phyloP scores from a whole-genome alignment of 371 early-diverging fungal species.

The Mucor piriformis region DNA sequence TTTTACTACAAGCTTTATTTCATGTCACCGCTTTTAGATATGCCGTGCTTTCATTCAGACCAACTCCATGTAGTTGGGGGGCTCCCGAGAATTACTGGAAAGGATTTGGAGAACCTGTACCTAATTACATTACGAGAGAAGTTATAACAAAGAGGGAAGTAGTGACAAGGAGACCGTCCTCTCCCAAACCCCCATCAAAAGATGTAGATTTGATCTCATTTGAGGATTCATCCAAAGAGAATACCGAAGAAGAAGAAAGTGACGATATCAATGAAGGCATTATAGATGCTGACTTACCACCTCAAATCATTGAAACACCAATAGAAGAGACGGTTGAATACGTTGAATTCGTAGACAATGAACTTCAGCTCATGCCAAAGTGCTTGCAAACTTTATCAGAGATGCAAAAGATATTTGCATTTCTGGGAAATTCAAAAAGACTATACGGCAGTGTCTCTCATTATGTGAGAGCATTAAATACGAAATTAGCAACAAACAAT shows the following conservation, averaged over 20 bases:
- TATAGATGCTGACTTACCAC: constrained; percentile 2
- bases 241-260: background rate
- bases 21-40: constrained; percentile 40
- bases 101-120: constrained; percentile 41
- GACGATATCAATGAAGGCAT: constrained; percentile 9
- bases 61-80: constrained; percentile 41
- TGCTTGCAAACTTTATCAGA: constrained; percentile 29
- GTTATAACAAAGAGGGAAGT: constrained; percentile 4
- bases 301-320: constrained; percentile 8
- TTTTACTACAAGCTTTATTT: constrained; percentile 43
- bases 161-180: background rate
- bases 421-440: constrained; percentile 28
- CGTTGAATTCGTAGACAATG: constrained; percentile 12
- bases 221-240: background rate
- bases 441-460: constrained; percentile 31
- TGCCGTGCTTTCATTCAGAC: constrained; percentile 36
- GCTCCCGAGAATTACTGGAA: constrained; percentile 38
- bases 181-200: background rate
- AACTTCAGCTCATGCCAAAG: constrained; percentile 19
- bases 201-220: constrained; percentile 6
- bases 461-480: constrained; percentile 27
- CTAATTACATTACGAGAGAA: constrained; percentile 18
- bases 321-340: background rate
- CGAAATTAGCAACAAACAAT: constrained; percentile 3
- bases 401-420: constrained; percentile 43